Base-by-base conservation (phyloP, 352 stramenopile genomes). In the Globisporangium megalacanthum region DNA sequence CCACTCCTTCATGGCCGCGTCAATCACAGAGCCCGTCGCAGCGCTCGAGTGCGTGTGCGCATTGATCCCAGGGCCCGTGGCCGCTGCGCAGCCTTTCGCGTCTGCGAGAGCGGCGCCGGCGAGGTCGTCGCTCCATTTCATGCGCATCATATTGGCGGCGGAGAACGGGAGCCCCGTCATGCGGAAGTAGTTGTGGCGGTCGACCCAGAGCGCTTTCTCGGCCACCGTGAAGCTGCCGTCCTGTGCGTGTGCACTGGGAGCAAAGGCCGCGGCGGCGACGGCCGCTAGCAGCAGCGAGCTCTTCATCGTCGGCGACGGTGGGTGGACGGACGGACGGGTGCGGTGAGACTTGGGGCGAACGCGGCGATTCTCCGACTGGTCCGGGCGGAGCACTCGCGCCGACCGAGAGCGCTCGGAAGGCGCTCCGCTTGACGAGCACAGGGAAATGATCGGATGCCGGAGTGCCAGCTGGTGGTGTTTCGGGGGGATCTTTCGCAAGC, bases 151-250 rank as follows among this genome's bases (percentile, higher is more conserved):
- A 54, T 88, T 75, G 14, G 62, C 67, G 4, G 80, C 80, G 7
- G 77, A 71, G 62, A 72, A 91, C 1, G 80, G 80, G 53, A 89
- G 46, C 9, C 70, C 80, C n/a, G 77, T 80, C 53, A 84, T 83
- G 19, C 80, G 80, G 68, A 91, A 91, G 66, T 81, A 91, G 68
- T 88, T 86, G 69, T 86, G 73, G 14, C 78, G 78, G 66, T 89
- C 79, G 56, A 89, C 72, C 77, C 77, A 87, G 36, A 88, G 69
- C 11, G 76, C 75, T 55, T 89, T 69, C 41, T 86, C 74, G 14
- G 69, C 66, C 13, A 49, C 39, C 31, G 64, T 54, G 51, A 72
- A 69, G 29, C 53, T 49, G 3, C 55, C 49, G 50, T 64, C 58
- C 52, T 64, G 58, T n/a, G 58, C 58, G 22, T 45, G 46, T n/a